These are phyloP conservation scores for Salicornia ramosissima DNA, from an alignment of 148 eudicot species.

Conservation along the genomic window DNA sequence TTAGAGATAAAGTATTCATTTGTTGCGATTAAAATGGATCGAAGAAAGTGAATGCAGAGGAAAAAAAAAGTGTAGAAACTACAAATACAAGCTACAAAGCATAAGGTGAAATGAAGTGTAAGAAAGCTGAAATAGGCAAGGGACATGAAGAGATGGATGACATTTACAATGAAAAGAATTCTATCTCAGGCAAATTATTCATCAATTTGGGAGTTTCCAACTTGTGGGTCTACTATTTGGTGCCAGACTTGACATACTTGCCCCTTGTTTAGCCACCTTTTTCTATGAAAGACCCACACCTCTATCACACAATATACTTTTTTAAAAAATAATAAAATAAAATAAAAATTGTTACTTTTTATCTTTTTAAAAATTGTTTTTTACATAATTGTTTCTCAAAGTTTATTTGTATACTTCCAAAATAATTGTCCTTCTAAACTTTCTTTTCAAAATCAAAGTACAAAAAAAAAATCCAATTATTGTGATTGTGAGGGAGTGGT, in stretches of 20 bases:
- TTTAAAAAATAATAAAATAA: too few species aligned
- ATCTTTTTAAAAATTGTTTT: too few species aligned
- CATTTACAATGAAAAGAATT: slow-evolving; percentile 9
- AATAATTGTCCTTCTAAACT: too few species aligned
- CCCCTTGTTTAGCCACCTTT: slow-evolving; percentile 19
- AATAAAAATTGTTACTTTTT: too few species aligned
- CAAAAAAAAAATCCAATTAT: too few species aligned
- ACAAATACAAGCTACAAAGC: slow-evolving; percentile 14
- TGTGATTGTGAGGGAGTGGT: too few species aligned
- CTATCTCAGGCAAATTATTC: slow-evolving; percentile 19
- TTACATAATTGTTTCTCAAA: too few species aligned
- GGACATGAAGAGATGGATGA: slow-evolving; percentile 31
- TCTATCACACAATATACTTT: neutral
- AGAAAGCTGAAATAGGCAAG: slow-evolving; percentile 31
- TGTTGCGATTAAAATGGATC: too few species aligned
- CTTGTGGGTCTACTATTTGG: slow-evolving; percentile 19
- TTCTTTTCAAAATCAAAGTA: too few species aligned
- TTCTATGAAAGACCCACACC: slow-evolving; percentile 15
- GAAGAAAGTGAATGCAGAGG: too few species aligned
- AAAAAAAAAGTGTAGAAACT: neutral
- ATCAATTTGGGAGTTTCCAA: slow-evolving; percentile 20
- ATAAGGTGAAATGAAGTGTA: slow-evolving; percentile 23
- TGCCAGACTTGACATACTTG: slow-evolving; percentile 9
- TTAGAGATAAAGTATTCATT: too few species aligned
- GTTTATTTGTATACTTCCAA: too few species aligned